Percentiles rank a stretch among this genome's conserved stretches.
Evolutionary conservation across 2,329 filamentous ascomycete genomes (phyloP).

Genomic region (Cytospora piceicola): DNA sequence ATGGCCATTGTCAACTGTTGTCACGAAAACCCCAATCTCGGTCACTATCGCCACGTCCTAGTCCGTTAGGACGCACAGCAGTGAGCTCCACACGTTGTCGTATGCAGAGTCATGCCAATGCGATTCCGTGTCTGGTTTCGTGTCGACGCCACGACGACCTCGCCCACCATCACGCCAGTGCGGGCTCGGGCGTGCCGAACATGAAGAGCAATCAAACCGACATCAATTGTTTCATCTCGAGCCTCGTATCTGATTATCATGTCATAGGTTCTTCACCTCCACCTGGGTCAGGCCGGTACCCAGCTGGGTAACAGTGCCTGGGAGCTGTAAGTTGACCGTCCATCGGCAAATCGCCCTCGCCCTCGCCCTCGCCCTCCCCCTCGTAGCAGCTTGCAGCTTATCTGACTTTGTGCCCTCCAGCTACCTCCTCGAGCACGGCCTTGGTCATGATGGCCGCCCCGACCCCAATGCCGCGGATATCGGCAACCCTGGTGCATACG

Average conservation of each 20-base stretch:
- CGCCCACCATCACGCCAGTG: not conserved
- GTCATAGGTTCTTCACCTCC: slow-evolving; percentile 63
- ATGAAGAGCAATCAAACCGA: not conserved
- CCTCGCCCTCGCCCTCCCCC: not conserved
- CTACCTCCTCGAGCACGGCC: slow-evolving; percentile 74
- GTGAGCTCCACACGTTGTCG: not conserved
- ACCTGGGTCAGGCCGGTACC: slow-evolving; percentile 70
- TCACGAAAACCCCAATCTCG: slow-evolving; percentile 19
- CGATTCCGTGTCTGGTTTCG: not conserved
- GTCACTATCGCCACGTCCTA: not conserved
- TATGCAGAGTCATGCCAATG: not conserved
- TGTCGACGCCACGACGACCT: not conserved
- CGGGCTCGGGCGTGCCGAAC: not conserved
- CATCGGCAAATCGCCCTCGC: slow-evolving; percentile 18
- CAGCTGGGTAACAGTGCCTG: slow-evolving; percentile 77
- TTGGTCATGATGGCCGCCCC: slow-evolving; percentile 66
- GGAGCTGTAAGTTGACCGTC: slow-evolving; percentile 66
- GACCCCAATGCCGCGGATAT: slow-evolving; percentile 64
- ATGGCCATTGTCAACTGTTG: slow-evolving; percentile 12
- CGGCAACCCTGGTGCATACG: slow-evolving; percentile 66
- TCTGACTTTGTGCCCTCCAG: slow-evolving; percentile 45
- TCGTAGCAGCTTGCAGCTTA: slow-evolving; percentile 28
- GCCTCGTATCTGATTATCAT: slow-evolving; percentile 21
- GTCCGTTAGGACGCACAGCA: not conserved
- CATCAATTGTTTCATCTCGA: not conserved